phyloP scores from a whole-genome alignment of 257 asterid species.

The Cordia subcordata region DNA sequence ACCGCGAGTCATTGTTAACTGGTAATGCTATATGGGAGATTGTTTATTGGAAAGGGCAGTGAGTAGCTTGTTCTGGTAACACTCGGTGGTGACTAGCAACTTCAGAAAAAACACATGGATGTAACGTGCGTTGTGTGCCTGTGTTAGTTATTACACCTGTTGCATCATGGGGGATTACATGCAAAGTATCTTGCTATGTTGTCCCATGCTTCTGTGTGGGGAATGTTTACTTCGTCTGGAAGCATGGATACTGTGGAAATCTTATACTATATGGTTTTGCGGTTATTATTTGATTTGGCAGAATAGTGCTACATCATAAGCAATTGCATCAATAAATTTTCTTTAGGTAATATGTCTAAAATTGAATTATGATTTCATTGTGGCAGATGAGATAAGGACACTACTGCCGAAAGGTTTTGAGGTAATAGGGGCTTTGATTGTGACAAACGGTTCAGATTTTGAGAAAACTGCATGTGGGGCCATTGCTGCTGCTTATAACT shows the following conservation, averaged over 20 bases:
- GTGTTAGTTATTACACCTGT: background rate
- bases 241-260: too few species aligned
- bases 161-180: background rate
- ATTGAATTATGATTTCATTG: background rate
- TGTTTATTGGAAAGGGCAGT: background rate
- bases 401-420: conserved; percentile 78
- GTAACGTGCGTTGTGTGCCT: background rate
- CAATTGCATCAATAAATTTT: background rate
- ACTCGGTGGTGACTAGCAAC: background rate
- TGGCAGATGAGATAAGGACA: conserved; percentile 66
- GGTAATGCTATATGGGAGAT: background rate
- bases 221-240: too few species aligned
- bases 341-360: background rate
- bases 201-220: too few species aligned
- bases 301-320: background rate
- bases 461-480: conserved; percentile 47
- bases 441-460: conserved; percentile 26
- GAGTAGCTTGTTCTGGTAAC: background rate
- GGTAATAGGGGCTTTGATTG: conserved; percentile 70
- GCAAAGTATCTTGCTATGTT: too few species aligned
- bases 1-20: background rate
- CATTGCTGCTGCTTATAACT: conserved; percentile 38
- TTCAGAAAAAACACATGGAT: too few species aligned
- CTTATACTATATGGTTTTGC: background rate
- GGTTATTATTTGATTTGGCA: background rate